Base-by-base conservation (phyloP, 352 stramenopile genomes). In the Pythium coloratum region DNA sequence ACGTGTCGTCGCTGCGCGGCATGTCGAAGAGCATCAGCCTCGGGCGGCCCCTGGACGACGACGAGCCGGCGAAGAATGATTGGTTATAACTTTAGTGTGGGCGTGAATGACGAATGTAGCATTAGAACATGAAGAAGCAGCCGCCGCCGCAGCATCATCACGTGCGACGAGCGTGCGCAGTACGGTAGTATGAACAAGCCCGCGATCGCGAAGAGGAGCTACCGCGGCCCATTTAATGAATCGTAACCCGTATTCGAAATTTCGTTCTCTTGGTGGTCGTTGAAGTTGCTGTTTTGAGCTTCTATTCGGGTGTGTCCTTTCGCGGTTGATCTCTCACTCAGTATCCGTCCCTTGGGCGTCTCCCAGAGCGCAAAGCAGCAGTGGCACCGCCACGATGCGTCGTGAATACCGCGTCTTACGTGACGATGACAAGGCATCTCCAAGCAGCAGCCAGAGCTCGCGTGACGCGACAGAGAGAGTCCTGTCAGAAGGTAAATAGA, bases 1-100 rank as follows among this genome's bases (percentile, higher is more conserved):
- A 33, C 42, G 59, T 68, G 32, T 68, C 59, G n/a, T 84, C 78
- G 16, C 58, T 75, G 6, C 77, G 77, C 56, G 67, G 78, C 7
- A 78, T 88, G 62, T 91, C 83, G 47, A 94, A 94, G 77, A 94
- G 85, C 63, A 77, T 94, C 49, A 94, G 80, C 58, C 69, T 88
- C 42, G 76, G 55, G 33, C 77, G 78, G 13, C 76, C 67, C 47
- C 57, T 89, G 46, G 73, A 85, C 65, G 80, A 89, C 44, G 82
- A 91, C 44, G 82, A 91, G 63, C 85, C 85, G 40, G 75, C 81
- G 46, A 71, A 84, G 70, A 89, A 86, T 72, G 78, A 90, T 62
- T 93, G 85, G 85, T 80, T 91, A 66, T 93, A 90, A 78, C 60
- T 71, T 71, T 71, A 63, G 67, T 71, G 34, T 57, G 40, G 46